Evolutionary conservation across 768 basidiomycete genomes (phyloP), one percentile per base, ranked within the genome.

Genomic region (Leccinum sublutescens): DNA sequence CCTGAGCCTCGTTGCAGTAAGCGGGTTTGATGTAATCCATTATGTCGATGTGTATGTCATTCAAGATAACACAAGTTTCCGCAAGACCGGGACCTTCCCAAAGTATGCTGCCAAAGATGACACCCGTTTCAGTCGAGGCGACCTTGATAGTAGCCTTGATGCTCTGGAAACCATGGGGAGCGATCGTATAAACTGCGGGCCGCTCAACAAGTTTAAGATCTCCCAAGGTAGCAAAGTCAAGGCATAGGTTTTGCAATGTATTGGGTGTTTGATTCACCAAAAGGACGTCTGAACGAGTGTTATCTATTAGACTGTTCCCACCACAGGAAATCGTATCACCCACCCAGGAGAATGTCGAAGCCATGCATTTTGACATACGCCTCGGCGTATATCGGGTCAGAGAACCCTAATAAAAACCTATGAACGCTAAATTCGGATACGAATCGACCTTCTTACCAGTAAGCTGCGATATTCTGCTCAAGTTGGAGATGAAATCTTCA

Each of bases 61-160:
- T 97, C 71, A 98, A 74, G 54, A 99, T 95, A 40, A 98, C 95
- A 69, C 90, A 94, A 19, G 88, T 86, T 68, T 97, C 95, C 1
- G 87, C 82, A 69, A 95, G 85, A 45, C 87, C 90, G 1, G 89
- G 87, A 10, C 91, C 92, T 68, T 97, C 94, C 90, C 96, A 98
- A 11, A 96, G 85, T 60, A 98, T 98, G 70, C 93, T 95, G 17
- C 97, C 97, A 63, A 98, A 98, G 65, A 98, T 97, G 61, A 98
- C 95, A 47, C 95, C 97, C 1, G 97, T 98, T 75, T 99, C 97
- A 0, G 97, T 98, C 21, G 94, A 97, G 0, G 96, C 95, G 1
- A 96, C 86, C 79, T 99, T 98, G 78, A 99, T 95, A 2, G 97
- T 98, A 17, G 95, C 94, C 73, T 98, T 98, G 78, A 98, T 94